A percentile compares a stretch with the other conserved stretches of the same genome.
Evolutionary conservation across 805 yeast species (phyloP).

Genomic region (Phaffomyces antillensis): DNA sequence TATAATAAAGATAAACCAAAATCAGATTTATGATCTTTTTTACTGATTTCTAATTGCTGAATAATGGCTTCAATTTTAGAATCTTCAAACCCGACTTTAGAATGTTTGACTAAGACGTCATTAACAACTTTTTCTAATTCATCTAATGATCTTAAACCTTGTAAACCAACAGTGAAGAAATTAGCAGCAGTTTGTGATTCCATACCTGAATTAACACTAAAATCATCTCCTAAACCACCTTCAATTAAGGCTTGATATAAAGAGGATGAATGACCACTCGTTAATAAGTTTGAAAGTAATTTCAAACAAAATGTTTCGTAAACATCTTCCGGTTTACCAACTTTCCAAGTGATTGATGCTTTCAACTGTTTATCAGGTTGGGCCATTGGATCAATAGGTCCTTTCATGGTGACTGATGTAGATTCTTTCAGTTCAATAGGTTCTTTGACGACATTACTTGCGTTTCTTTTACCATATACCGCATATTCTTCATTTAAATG

Average conservation of each 20-base stretch:
- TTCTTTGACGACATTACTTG: conserved; percentile 25
- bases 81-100: conserved; percentile 41
- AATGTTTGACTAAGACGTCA: conserved; percentile 38
- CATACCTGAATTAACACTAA: conserved; percentile 78
- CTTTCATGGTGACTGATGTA: conserved; percentile 37
- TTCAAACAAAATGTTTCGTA: conserved; percentile 70
- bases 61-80: conserved; percentile 75
- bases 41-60: conserved; percentile 77
- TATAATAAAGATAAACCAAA: conserved; percentile 78
- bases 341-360: conserved; percentile 81
- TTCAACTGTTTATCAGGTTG: conserved; percentile 66
- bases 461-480: conserved; percentile 45
- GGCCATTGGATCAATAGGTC: conserved; percentile 78
- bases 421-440: conserved; percentile 28
- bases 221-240: conserved; percentile 77
- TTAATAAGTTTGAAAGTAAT: conserved; percentile 59
- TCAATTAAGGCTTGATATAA: conserved; percentile 84
- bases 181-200: conserved; percentile 74
- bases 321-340: conserved; percentile 63
- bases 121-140: conserved; percentile 41
- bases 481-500: conserved; percentile 45
- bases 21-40: conserved; percentile 82
- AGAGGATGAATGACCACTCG: conserved; percentile 91
- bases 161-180: conserved; percentile 78
- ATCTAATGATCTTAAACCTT: conserved; percentile 54